Conservation (phyloP, 371 early-diverging fungal genomes). For the Saksenaea vasiformis region DNA sequence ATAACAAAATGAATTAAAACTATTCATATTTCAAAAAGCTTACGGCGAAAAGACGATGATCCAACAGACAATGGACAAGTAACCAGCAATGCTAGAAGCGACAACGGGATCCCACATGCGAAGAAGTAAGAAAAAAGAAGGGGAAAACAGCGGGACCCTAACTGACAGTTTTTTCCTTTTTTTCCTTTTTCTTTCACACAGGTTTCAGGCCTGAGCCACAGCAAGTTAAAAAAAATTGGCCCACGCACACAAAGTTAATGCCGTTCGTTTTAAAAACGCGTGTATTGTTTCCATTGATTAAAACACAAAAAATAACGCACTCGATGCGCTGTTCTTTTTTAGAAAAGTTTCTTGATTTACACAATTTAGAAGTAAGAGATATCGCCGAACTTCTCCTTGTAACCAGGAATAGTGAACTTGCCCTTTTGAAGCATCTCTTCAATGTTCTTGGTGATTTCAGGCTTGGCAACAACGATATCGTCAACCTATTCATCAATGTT, state of each 20-base stretch:
- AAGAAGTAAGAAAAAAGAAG: not conserved
- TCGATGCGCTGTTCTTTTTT: constrained; percentile 5
- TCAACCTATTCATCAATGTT: constrained; percentile 76
- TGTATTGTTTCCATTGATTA: too few relatives aligned
- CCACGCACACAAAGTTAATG: too few relatives aligned
- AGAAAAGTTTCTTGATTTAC: constrained; percentile 3
- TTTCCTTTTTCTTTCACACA: not conserved
- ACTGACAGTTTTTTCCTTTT: not conserved
- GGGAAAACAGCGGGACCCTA: not conserved
- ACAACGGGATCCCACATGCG: constrained; percentile 3
- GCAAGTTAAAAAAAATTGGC: not conserved
- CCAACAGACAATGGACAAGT: constrained; percentile 14
- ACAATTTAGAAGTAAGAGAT: constrained; percentile 72
- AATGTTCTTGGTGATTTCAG: constrained; percentile 85
- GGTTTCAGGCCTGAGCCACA: constrained; percentile 5
- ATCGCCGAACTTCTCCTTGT: constrained; percentile 90
- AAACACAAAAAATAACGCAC: too few relatives aligned
- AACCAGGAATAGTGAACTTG: constrained; percentile 91
- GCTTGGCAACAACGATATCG: constrained; percentile 92
- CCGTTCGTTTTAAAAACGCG: too few relatives aligned
- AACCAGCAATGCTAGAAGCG: constrained; percentile 8
- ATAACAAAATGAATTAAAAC: not conserved
- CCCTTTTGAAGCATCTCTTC: constrained; percentile 91
- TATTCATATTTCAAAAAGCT: not conserved
- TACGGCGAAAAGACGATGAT: constrained; percentile 13